Percentiles rank a stretch among this genome's conserved stretches.
These are phyloP conservation scores for Trichoderma polysporum DNA, from an alignment of 2,329 filamentous ascomycete genomes.

Conservation along the genomic window DNA sequence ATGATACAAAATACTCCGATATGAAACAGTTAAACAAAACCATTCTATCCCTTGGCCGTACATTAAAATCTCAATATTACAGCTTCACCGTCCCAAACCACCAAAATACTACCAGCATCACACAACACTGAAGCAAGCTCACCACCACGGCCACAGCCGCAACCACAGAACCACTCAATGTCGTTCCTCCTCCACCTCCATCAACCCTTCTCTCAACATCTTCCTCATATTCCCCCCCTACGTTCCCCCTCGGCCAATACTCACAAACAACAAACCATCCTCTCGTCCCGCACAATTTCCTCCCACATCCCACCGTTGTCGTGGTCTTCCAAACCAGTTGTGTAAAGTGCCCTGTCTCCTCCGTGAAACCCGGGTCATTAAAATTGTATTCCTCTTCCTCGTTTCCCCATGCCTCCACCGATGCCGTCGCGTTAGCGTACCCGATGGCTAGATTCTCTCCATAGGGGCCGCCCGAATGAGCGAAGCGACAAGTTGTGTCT, in stretches of 20 bases:
- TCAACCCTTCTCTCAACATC: slow-evolving; percentile 28
- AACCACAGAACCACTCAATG: not conserved
- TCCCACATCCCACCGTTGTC: slow-evolving; percentile 57
- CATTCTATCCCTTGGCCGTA: not conserved
- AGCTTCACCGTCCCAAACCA: not conserved
- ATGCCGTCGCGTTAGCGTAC: slow-evolving; percentile 57
- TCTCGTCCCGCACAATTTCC: slow-evolving; percentile 42
- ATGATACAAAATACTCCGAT: not conserved
- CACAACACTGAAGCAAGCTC: slow-evolving; percentile 1
- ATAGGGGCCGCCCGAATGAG: slow-evolving; percentile 61
- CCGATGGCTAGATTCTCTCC: slow-evolving; percentile 75
- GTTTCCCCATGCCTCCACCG: slow-evolving; percentile 66
- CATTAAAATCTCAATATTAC: not conserved
- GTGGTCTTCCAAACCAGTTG: slow-evolving; percentile 70
- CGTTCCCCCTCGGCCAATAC: slow-evolving; percentile 67
- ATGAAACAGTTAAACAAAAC: not conserved
- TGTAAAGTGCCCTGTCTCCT: slow-evolving; percentile 68
- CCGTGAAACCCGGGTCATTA: slow-evolving; percentile 52
- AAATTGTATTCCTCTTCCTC: slow-evolving; percentile 58
- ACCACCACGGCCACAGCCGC: not conserved
- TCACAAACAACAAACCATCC: slow-evolving; percentile 70
- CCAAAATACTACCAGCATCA: slow-evolving; percentile 6
- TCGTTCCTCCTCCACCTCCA: not conserved
- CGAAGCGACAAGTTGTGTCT: slow-evolving; percentile 47
- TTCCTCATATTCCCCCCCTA: slow-evolving; percentile 51